phyloP scores from a whole-genome alignment of 139 green algal genomes.

The Penium margaritaceum region DNA sequence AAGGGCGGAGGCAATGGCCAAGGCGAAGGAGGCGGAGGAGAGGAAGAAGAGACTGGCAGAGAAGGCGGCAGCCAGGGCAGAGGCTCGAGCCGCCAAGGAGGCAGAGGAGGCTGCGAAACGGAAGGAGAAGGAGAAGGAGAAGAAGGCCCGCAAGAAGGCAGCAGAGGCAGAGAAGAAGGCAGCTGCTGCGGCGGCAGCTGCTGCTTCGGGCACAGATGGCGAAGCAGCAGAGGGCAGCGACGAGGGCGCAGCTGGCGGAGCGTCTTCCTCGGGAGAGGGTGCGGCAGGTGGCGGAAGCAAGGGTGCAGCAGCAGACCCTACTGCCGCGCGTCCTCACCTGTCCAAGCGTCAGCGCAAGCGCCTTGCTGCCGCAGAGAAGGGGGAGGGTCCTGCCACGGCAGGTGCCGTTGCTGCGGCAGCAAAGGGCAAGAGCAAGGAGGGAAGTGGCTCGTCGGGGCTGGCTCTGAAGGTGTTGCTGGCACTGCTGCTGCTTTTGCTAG shows the following conservation, averaged over 20 bases:
- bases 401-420: background rate
- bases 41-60: conserved; percentile 38
- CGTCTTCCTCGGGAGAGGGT: too few species aligned
- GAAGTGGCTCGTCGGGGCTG: background rate
- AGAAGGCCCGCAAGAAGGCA: background rate
- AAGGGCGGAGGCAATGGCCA: conserved; percentile 11
- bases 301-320: background rate
- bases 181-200: background rate
- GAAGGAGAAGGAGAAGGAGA: background rate
- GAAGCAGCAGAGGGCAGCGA: background rate
- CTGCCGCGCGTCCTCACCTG: background rate
- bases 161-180: background rate
- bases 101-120: too few species aligned
- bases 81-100: too few species aligned
- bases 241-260: too few species aligned
- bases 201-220: background rate
- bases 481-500: background rate
- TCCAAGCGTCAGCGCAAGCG: background rate
- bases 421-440: conserved; percentile 2
- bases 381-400: background rate
- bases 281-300: background rate
- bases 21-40: conserved; percentile 37
- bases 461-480: background rate
- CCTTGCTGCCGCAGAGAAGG: background rate
- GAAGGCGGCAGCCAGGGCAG: too few species aligned